Conservation (phyloP, 1,284 basidiomycete genomes). For the Sporisorium exsertum region DNA sequence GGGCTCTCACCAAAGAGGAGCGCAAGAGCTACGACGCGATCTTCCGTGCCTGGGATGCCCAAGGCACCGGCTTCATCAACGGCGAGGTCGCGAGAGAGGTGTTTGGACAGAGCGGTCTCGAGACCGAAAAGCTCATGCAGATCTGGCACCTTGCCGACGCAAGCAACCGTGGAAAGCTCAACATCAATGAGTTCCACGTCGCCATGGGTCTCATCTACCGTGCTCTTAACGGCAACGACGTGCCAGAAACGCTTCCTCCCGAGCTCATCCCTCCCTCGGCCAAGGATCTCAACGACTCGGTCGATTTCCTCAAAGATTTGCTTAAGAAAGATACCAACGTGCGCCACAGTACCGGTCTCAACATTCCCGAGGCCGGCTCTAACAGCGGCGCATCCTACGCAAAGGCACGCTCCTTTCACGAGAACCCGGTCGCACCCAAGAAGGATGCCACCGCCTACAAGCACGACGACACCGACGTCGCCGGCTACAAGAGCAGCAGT, state of each 20-base stretch:
- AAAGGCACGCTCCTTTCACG: slow-evolving; percentile 78
- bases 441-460: slow-evolving; percentile 94
- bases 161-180: slow-evolving; percentile 71
- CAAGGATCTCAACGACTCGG: slow-evolving; percentile 88
- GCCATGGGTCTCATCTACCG: slow-evolving; percentile 99
- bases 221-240: slow-evolving; percentile 82
- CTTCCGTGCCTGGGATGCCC: slow-evolving; percentile 93
- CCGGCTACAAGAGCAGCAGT: slow-evolving; percentile 83
- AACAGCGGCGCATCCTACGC: slow-evolving; percentile 71
- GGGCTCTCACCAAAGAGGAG: slow-evolving; percentile 88
- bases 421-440: slow-evolving; percentile 73
- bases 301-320: slow-evolving; percentile 89
- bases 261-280: slow-evolving; percentile 94
- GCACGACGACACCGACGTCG: slow-evolving; percentile 75
- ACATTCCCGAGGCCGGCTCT: slow-evolving; percentile 67
- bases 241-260: slow-evolving; percentile 85
- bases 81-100: slow-evolving; percentile 90
- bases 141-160: slow-evolving; percentile 78
- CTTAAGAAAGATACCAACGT: slow-evolving; percentile 81
- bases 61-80: slow-evolving; percentile 85
- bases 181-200: slow-evolving; percentile 95
- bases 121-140: slow-evolving; percentile 88
- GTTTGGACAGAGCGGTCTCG: slow-evolving; percentile 91
- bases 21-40: slow-evolving; percentile 97
- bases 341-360: slow-evolving; percentile 71